Evolutionary conservation across 148 eudicot genomes (phyloP), one percentile per base, ranked within the genome.

Genomic region (Cornus florida): DNA sequence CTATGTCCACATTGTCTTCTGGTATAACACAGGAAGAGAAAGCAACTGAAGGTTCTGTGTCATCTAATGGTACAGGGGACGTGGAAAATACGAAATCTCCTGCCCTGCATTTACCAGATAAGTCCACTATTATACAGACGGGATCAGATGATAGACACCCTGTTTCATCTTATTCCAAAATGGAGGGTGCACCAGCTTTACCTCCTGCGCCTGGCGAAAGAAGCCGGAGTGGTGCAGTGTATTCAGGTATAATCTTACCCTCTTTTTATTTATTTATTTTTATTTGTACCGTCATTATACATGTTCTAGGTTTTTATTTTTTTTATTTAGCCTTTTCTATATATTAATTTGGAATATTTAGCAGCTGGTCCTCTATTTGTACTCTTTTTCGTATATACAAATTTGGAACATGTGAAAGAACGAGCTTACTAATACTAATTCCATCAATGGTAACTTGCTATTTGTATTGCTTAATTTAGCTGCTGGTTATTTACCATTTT

Each of bases 171-270:
- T 53, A 53, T 53, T 1, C 17, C 66, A 62, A 3, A n/a, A n/a
- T 3, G 23, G 66, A 62, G 5, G 62, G 20, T 57, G 62, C 20
- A 19, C 62, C 62, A 13, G 1, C 74, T 68, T 38, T 59, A 20
- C 10, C 73, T 69, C 69, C 70, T 69, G 23, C 72, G 57, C 50
- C 80, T 6, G 50, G 8, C 50, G 46, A 35, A 3, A 35, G 19
- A 33, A 77, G n/a, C 19, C 13, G 33, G 74, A 77, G 16, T 22
- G 46, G 28, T 68, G 28, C 82, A 39, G 86, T 71, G 70, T 80
- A 78, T 77, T 75, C 87, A 83, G 92, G 88, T 89, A 70, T 57
- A 14, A 6, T 46, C 32, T 67, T 0, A 23, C 59, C 60, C 57
- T 75, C 6, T 1, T 69, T 2, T 69, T 6, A 13, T 20, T 60